Evolutionary conservation across 345 rosid species (phyloP), one percentile per base, ranked within the genome.

Genomic region (Camelina sativa): DNA sequence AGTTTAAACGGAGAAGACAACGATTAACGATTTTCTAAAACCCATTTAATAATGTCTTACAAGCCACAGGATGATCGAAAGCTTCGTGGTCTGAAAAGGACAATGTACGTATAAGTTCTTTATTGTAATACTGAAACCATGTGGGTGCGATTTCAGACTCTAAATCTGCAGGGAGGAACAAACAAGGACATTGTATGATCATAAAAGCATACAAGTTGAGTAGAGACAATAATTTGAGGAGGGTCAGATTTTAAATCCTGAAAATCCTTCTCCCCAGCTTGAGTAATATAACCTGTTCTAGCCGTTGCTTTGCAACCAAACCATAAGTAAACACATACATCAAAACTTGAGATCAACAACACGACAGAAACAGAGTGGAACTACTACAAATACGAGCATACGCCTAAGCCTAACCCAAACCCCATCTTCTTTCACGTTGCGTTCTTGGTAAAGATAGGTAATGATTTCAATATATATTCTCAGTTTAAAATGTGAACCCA

Each of bases 21-120:
- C n/a, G n/a, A n/a, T n/a, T n/a, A 60, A 16, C 8, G 2, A 52
- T 57, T 65, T 75, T 69, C 11, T 46, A 76, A 75, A 28, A 68
- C 47, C 11, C 9, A 35, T 82, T 70, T 20, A 20, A 20, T 50
- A 30, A 72, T 73, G 72, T 67, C 96, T 85, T 87, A 95, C 98
- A 95, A 57, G 97, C 94, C 82, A 95, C 97, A 10, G 99, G 99
- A 83, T 95, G 97, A 68, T 95, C 99, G 80, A 90, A 95, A 69
- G 99, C 90, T 86, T 92, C 98, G 63, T 95, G 98, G 11, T n/a
- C n/a, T n/a, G n/a, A n/a, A n/a, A n/a, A n/a, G n/a, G n/a, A n/a
- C n/a, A n/a, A n/a, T n/a, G n/a, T n/a, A n/a, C n/a, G n/a, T n/a
- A n/a, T n/a, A n/a, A n/a, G n/a, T n/a, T n/a, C n/a, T n/a, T n/a